A percentile compares a stretch with the other conserved stretches of the same genome.
phyloP scores from a whole-genome alignment of 1,139 yeast genomes.

The Hansenula lynferdii region DNA sequence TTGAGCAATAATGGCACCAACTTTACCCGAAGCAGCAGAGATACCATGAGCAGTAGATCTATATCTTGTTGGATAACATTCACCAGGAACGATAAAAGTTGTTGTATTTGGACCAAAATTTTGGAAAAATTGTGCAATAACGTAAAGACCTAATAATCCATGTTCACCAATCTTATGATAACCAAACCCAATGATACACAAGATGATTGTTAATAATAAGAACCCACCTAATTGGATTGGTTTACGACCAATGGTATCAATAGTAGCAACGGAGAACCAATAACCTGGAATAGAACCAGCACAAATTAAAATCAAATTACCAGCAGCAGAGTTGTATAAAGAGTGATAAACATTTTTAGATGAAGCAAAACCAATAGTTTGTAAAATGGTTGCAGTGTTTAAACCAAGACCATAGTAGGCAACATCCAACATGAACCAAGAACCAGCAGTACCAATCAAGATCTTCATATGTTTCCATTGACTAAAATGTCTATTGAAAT shows the following conservation, averaged over 20 bases:
- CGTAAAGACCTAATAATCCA: constrained; percentile 71
- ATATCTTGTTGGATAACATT: constrained; percentile 93
- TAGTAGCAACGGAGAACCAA: constrained; percentile 74
- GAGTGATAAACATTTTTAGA: constrained; percentile 55
- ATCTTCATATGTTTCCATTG: constrained; percentile 89
- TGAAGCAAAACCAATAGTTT: constrained; percentile 78
- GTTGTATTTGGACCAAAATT: constrained; percentile 96
- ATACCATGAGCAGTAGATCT: constrained; percentile 98
- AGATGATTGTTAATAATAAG: constrained; percentile 57
- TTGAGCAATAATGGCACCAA: constrained; percentile 96
- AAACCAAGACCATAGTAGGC: constrained; percentile 90
- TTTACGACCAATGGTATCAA: constrained; percentile 79
- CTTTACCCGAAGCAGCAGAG: constrained; percentile 93
- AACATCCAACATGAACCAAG: constrained; percentile 95
- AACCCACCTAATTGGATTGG: constrained; percentile 76
- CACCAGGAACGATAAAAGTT: constrained; percentile 95
- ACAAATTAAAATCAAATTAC: constrained; percentile 83
- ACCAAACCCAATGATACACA: constrained; percentile 76
- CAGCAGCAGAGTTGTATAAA: constrained; percentile 75
- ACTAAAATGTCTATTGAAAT: constrained; percentile 66
- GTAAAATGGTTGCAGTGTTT: constrained; percentile 74
- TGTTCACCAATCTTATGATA: constrained; percentile 59
- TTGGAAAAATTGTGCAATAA: constrained; percentile 77
- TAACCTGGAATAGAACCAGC: constrained; percentile 93
- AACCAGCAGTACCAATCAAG: constrained; percentile 89